Evolutionary conservation across 2,329 filamentous ascomycete species (phyloP).

Genomic region (Macrophomina pseudophaseolina): DNA sequence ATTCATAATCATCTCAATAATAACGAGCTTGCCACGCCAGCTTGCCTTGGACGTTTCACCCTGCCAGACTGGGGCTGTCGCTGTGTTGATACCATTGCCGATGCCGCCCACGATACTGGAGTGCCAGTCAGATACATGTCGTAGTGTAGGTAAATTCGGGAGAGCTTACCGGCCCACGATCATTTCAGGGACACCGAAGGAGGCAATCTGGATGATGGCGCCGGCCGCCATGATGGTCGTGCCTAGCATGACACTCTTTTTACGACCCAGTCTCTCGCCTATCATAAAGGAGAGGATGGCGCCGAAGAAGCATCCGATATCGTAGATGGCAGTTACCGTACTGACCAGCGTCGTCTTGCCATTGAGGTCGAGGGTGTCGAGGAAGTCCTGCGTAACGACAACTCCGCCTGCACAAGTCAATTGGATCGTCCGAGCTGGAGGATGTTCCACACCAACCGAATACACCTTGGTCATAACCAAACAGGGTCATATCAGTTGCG

Average conservation of each 20-base stretch:
- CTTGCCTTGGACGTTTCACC: slow-evolving; percentile 54
- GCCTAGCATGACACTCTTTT: slow-evolving; percentile 54
- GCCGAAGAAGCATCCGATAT: slow-evolving; percentile 65
- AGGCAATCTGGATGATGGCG: slow-evolving; percentile 54
- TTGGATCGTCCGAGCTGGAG: neutral
- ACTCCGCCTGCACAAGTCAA: slow-evolving; percentile 51
- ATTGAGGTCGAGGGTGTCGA: slow-evolving; percentile 53
- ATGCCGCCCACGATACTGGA: slow-evolving; percentile 52
- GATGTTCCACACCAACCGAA: slow-evolving; percentile 45
- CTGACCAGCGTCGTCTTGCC: slow-evolving; percentile 47
- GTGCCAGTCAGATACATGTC: neutral
- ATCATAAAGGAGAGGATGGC: slow-evolving; percentile 56
- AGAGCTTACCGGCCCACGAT: slow-evolving; percentile 49
- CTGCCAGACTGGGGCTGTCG: slow-evolving; percentile 57
- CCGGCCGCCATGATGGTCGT: slow-evolving; percentile 56
- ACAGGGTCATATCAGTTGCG: slow-evolving; percentile 56
- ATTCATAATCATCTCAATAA: slow-evolving; percentile 57
- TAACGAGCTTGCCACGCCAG: slow-evolving; percentile 51
- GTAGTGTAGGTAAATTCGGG: neutral
- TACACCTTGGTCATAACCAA: slow-evolving; percentile 58
- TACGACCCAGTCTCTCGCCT: slow-evolving; percentile 56
- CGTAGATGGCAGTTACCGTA: slow-evolving; percentile 64
- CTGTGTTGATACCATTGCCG: slow-evolving; percentile 59
- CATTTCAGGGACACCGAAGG: slow-evolving; percentile 55
- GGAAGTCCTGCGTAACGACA: slow-evolving; percentile 59